A percentile compares a stretch with the other conserved stretches of the same genome.
Conservation (phyloP, 2,329 filamentous ascomycete genomes). For the Tympanopsis confertula region DNA sequence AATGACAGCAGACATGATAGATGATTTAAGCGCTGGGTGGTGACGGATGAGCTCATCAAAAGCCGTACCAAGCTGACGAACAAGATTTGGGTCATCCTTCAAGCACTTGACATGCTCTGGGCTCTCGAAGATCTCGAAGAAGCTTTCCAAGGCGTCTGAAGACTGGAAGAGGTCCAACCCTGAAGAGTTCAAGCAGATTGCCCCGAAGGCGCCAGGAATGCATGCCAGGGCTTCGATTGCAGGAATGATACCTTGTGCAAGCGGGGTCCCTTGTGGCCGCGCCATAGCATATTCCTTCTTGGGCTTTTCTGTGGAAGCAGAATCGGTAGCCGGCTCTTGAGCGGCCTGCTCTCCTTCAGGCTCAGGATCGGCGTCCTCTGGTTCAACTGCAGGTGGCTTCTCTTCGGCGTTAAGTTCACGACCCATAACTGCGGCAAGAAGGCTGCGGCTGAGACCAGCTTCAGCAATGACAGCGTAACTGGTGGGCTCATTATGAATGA, state of each 20-base stretch:
- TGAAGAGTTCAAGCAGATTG: constrained; percentile 80
- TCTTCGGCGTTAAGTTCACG: not conserved
- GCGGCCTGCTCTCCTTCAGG: not conserved
- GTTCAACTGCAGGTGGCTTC: not conserved
- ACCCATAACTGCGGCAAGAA: constrained; percentile 65
- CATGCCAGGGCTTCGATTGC: constrained; percentile 78
- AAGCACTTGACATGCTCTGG: constrained; percentile 77
- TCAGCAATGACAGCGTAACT: constrained; percentile 94
- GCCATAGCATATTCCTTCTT: not conserved
- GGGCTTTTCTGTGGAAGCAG: not conserved
- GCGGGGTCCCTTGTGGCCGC: constrained; percentile 14
- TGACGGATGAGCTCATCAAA: constrained; percentile 94
- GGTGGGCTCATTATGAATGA: constrained; percentile 97
- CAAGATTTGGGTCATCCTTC: constrained; percentile 58
- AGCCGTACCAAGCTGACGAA: constrained; percentile 64
- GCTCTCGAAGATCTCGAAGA: constrained; percentile 94
- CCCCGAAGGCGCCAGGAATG: constrained; percentile 78
- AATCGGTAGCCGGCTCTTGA: not conserved
- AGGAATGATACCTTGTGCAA: constrained; percentile 69
- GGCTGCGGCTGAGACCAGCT: constrained; percentile 76
- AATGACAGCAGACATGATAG: constrained; percentile 75
- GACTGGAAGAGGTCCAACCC: constrained; percentile 80
- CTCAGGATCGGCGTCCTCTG: too few species aligned
- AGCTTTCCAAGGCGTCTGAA: constrained; percentile 72
- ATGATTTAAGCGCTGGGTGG: constrained; percentile 70